Evolutionary conservation across 2,329 filamentous ascomycete genomes (phyloP), one percentile per base, ranked within the genome.

Genomic region (Cercospora sp.): DNA sequence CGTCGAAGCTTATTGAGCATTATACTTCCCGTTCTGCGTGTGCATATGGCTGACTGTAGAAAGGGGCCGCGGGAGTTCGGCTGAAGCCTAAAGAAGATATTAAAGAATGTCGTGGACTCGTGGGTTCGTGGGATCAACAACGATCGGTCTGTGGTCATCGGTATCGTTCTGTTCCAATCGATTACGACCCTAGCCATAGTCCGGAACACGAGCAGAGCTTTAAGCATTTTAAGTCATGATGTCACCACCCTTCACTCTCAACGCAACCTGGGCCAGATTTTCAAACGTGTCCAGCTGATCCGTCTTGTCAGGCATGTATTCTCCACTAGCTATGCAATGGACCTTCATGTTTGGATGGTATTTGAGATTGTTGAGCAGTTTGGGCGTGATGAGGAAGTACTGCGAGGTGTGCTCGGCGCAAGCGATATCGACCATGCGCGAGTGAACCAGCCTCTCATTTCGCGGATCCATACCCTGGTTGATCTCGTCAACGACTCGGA

Each of bases 391-490:
- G 71, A 99, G 88, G 83, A 99, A 99, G 82, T 99, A 99, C 81
- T 90, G 88, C 55, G 71, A 74, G 28, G 65, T 67, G 62, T 70
- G 88, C 79, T 65, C 58, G 72, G 88, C 87, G 79, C 95, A 98
- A 53, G 95, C 95, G 77, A 99, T 97, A 76, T 97, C 93, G 8
- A 99, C 95, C 91, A 99, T 96, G 71, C 95, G 92, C 78, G 94
- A 93, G 81, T 99, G 95, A 16, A 99, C 94, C 88, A 97, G 96
- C 74, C 95, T 91, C 81, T 99, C 95, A 80, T 99, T 99, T 75
- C 95, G 90, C 53, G 94, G 95, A 79, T 99, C 95, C 95, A 99
- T 99, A 72, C 95, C 95, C 81, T 99, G 95, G 78, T 99, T 99
- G 85, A 99, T 99, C 82, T 99, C 95, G 80, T 99, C 95, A 67